Evolutionary conservation across 768 basidiomycete species (phyloP).

Genomic region (Panellus pusillus): DNA sequence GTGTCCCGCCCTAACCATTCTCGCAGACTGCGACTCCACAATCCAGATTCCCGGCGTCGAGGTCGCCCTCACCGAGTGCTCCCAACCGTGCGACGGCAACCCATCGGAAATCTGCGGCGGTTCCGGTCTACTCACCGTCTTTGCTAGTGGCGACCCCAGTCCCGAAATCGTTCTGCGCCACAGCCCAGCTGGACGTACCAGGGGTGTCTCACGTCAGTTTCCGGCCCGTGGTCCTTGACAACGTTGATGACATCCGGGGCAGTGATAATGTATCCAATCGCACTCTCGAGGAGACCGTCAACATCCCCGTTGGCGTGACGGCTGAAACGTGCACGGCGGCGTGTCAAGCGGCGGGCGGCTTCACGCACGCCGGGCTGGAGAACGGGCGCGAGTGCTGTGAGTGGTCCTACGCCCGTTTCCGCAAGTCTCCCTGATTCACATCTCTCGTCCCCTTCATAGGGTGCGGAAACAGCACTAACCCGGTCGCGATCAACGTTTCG

Average conservation of each 20-base stretch:
- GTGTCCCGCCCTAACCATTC: not conserved
- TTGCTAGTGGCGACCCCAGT: constrained; percentile 50
- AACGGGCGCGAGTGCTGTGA: constrained; percentile 50
- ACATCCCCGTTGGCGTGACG: constrained; percentile 46
- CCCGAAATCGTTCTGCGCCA: constrained; percentile 48
- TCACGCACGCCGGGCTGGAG: constrained; percentile 45
- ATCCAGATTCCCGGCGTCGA: constrained; percentile 49
- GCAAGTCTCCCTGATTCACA: not conserved
- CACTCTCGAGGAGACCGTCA: constrained; percentile 35
- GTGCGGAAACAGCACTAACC: constrained; percentile 38
- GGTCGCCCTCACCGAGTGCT: constrained; percentile 48
- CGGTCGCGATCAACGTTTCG: constrained; percentile 36
- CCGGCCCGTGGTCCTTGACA: not conserved
- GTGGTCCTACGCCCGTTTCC: constrained; percentile 18
- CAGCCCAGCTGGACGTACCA: constrained; percentile 52
- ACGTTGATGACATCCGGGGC: not conserved
- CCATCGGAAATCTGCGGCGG: constrained; percentile 56
- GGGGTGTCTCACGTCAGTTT: constrained; percentile 62
- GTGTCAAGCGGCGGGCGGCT: constrained; percentile 42
- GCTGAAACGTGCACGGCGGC: constrained; percentile 50
- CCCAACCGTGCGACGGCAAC: constrained; percentile 55
- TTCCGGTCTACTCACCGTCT: constrained; percentile 50
- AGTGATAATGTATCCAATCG: constrained; percentile 37
- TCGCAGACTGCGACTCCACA: constrained; percentile 58
- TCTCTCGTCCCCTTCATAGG: constrained; percentile 25